Evolutionary conservation across 768 basidiomycete genomes (phyloP), one percentile per base, ranked within the genome.

Genomic region (Boletus bicolor): DNA sequence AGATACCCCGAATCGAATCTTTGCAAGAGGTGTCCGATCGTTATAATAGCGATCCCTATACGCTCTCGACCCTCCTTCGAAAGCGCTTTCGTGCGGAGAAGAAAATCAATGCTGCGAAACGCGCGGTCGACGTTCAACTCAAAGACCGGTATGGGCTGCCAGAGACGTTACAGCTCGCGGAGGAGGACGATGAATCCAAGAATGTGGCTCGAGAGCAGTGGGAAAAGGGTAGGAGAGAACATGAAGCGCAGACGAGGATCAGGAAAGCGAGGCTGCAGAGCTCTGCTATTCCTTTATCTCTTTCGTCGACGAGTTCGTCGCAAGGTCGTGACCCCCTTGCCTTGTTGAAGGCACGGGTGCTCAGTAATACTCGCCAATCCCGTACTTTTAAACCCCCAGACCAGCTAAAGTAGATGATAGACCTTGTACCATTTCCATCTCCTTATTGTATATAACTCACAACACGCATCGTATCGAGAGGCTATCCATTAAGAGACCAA

Each of bases 61-160:
- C 80, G 1, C 82, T 93, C 17, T 95, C 93, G 2, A 68, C 75
- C 14, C 84, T 84, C 62, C 79, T 87, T 2, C 83, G 97, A 41
- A 87, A 87, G 64, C 81, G 82, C 19, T 97, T 98, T 68, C 84
- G 97, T 4, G 83, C 85, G 56, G 89, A 89, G 58, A 99, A 98
- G 76, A 91, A 87, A 73, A 70, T 88, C 0, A 85, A 90, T 46
- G 76, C 84, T 63, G 81, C 78, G 53, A 87, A 87, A 61, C 78
- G 82, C 59, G 77, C 76, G 21, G 79, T 78, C 12, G 95, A 98
- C 63, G 86, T 91, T 45, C 73, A 69, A 9, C 73, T 98, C 48
- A 87, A 85, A 66, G 82, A 77, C 28, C 79, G 82, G 60, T 97
- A 92, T 72, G 94, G 85, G 2, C 72, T 99, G 15, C 88, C 89